Base-by-base conservation (phyloP, 768 basidiomycete genomes). In the Pholiota molesta region DNA sequence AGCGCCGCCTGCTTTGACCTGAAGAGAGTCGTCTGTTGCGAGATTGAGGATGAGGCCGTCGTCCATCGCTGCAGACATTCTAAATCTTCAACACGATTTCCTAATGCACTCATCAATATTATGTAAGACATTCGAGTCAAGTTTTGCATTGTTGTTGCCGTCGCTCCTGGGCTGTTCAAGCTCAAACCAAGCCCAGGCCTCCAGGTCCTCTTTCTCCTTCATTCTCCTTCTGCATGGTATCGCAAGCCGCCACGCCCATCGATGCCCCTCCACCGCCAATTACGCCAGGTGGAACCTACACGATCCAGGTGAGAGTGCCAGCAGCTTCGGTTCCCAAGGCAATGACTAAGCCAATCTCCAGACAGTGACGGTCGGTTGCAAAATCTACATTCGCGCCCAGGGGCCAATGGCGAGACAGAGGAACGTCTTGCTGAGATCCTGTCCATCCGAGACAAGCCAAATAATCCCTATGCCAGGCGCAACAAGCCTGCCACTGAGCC, bases 351-450 rank as follows among this genome's bases (percentile, higher is more conserved):
- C 71, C 37, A 60, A 57, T 62, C 66, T 60, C 61, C 62, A 69
- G 95, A 90, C 88, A 37, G 88, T 98, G 68, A 84, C 87, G 62
- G 92, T 95, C 69, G 97, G 97, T 60, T 98, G 96, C 81, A 98
- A 98, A 79, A 86, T 99, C 72, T 95, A 90, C 78, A 93, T 97
- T 66, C 86, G 86, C 90, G 97, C 66, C 89, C 90, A 62, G 85
- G 84, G 45, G 76, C 88, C 51, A 87, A 89, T 68, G 93, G 90
- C 49, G 80, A 87, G 67, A 77, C 80, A 51, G 96, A 98, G 77
- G 94, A 97, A 71, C 91, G 97, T 52, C 86, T 95, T 56, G 97
- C 96, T 14, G 97, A 99, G 79, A 90, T 99, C 67, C 83, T 99
- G 29, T 97, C 95, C 59, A 95, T 97, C 59, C 91, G 97, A 52